Base-by-base conservation (phyloP, 495 filamentous ascomycete species). In the Talaromyces trachyspermus region DNA sequence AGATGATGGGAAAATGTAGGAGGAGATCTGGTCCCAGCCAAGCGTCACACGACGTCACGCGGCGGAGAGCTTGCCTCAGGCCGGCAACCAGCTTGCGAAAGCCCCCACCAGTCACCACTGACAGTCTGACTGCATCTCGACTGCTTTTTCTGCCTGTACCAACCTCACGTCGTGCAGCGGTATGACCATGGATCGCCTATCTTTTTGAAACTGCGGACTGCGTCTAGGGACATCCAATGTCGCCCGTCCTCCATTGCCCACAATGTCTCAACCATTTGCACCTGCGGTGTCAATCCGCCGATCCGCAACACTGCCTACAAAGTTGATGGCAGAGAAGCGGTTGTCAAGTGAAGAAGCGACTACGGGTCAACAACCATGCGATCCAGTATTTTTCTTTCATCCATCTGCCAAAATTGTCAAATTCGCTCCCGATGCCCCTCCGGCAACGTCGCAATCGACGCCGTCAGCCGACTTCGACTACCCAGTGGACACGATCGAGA, bases 351-450 rank as follows among this genome's bases (percentile, higher is more conserved):
- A 36, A 22, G 23, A 29, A 3, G 12, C 42, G 29, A 17, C 44
- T 32, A 24, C 18, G 7, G 7, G n/a, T 27, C n/a, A 10, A 12
- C 17, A 58, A 42, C 51, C 52, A 20, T 70, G 77, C 4, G 78
- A 87, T 45, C 85, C 89, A 54, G 81, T 81, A 17, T 72, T 92
- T 22, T 92, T 80, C 56, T 79, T 69, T 50, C 79, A 85, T 50
- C 78, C 81, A 4, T 79, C 72, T 5, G 79, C 77, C 25, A 78
- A 78, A 51, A 84, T 87, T 52, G 73, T 84, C 20, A 66, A 80
- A 40, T 87, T 87, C 55, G 74, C 68, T 25, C 69, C 70, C 25
- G 54, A 65, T 45, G 61, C 66, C 9, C 61, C 59, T 14, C 67
- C 66, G 17, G 69, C 65, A 22, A 61, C 67, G 1, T 71, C 70